Conservation (phyloP, 371 early-diverging fungal genomes). For the Apophysomyces sp. region DNA sequence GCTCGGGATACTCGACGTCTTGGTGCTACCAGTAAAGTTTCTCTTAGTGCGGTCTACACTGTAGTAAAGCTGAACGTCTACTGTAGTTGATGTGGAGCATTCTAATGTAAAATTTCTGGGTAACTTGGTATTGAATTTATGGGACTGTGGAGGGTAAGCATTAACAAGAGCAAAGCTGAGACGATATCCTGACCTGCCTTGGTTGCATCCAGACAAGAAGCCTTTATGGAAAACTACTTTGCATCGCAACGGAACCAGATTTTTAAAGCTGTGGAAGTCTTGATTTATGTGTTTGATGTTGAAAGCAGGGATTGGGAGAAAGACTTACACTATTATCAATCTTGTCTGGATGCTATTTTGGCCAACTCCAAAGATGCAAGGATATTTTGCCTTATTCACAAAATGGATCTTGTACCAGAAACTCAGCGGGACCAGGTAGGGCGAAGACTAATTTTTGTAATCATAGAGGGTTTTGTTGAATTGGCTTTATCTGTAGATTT, state of each 20-base stretch:
- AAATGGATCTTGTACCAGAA: conserved; percentile 93
- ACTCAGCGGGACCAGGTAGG: conserved; percentile 68
- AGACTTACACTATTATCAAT: conserved; percentile 89
- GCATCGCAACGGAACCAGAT: conserved; percentile 90
- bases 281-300: conserved; percentile 97
- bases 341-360: conserved; percentile 83
- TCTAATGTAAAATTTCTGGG: conserved; percentile 94
- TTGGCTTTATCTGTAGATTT: conserved; percentile 46
- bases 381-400: conserved; percentile 94
- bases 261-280: conserved; percentile 96
- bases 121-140: conserved; percentile 91
- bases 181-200: background rate
- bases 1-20: conserved; percentile 93
- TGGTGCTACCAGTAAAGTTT: conserved; percentile 84
- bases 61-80: background rate
- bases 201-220: conserved; percentile 71
- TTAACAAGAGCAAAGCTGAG: background rate
- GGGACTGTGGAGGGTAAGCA: conserved; percentile 90
- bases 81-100: conserved; percentile 93
- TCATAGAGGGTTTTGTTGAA: no score
- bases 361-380: conserved; percentile 86
- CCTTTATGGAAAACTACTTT: conserved; percentile 96
- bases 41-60: background rate
- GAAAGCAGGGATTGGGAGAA: conserved; percentile 89
- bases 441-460: no score